These are phyloP conservation scores for Picea sitchensis DNA, from an alignment of 75 land plant genomes.

Conservation along the genomic window DNA sequence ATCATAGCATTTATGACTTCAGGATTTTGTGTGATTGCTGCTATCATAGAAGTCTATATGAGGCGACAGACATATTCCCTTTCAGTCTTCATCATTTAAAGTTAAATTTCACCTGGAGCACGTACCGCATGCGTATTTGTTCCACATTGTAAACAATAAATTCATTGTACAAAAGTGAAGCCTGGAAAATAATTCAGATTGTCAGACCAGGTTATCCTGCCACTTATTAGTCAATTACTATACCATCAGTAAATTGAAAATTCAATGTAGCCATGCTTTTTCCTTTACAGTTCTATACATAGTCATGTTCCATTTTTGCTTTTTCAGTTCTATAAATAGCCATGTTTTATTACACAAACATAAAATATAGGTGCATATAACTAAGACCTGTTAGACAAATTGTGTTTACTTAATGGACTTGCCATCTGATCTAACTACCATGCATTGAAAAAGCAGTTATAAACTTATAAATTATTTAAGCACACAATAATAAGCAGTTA, in stretches of 20 bases:
- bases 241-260: too few relatives aligned
- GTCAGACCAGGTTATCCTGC: too few relatives aligned
- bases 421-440: not conserved
- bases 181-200: constrained; percentile 23
- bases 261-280: too few relatives aligned
- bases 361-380: not conserved
- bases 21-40: too few relatives aligned
- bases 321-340: too few relatives aligned
- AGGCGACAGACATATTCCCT: not conserved
- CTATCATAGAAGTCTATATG: too few relatives aligned
- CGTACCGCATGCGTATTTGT: constrained; percentile 89
- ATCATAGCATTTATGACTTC: too few relatives aligned
- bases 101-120: constrained; percentile 78
- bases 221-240: too few relatives aligned
- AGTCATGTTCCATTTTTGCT: not conserved
- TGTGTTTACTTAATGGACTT: not conserved
- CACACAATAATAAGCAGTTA: not conserved
- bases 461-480: not conserved
- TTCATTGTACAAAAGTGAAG: constrained; percentile 76
- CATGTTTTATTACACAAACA: not conserved
- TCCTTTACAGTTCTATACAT: not conserved
- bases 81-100: constrained; percentile 14
- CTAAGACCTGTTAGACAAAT: not conserved
- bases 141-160: constrained; percentile 93
- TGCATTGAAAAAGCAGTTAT: not conserved